Evolutionary conservation across 2,329 filamentous ascomycete species (phyloP).

Genomic region (Ophiocordyceps camponoti-floridani): DNA sequence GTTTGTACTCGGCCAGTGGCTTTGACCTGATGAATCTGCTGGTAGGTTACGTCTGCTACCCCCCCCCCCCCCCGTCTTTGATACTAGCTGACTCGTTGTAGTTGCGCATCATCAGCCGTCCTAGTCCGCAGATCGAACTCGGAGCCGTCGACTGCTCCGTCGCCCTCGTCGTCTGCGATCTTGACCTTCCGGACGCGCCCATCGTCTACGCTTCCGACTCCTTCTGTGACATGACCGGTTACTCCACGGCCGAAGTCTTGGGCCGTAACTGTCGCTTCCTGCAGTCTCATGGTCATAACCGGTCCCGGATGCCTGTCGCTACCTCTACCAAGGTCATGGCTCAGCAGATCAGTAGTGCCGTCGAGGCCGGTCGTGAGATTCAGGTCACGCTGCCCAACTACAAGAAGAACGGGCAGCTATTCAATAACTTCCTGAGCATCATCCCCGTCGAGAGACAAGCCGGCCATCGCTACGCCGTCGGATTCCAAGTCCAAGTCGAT

Average conservation of each 20-base stretch:
- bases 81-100: conserved; percentile 6
- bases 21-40: conserved; percentile 38
- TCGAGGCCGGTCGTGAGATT: conserved; percentile 26
- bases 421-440: conserved; percentile 73
- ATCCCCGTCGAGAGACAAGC: conserved; percentile 58
- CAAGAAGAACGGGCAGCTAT: conserved; percentile 59
- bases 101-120: conserved; percentile 47
- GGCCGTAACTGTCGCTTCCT: conserved; percentile 75
- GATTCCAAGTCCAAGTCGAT: conserved; percentile 57
- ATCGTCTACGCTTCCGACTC: conserved; percentile 74
- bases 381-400: conserved; percentile 54
- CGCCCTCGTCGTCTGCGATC: conserved; percentile 68
- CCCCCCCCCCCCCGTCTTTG: not conserved
- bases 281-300: conserved; percentile 48
- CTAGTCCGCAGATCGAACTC: conserved; percentile 59
- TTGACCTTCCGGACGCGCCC: conserved; percentile 53
- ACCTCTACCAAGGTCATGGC: conserved; percentile 31
- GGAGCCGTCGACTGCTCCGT: conserved; percentile 73
- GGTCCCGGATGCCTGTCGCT: not conserved
- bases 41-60: conserved; percentile 16
- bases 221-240: conserved; percentile 65
- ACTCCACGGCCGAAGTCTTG: conserved; percentile 53
- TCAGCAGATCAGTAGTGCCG: conserved; percentile 28
- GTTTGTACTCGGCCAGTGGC: conserved; percentile 35
- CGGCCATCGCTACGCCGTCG: conserved; percentile 55